phyloP scores from a whole-genome alignment of 768 basidiomycete species.

The Tylopilus sp. region DNA sequence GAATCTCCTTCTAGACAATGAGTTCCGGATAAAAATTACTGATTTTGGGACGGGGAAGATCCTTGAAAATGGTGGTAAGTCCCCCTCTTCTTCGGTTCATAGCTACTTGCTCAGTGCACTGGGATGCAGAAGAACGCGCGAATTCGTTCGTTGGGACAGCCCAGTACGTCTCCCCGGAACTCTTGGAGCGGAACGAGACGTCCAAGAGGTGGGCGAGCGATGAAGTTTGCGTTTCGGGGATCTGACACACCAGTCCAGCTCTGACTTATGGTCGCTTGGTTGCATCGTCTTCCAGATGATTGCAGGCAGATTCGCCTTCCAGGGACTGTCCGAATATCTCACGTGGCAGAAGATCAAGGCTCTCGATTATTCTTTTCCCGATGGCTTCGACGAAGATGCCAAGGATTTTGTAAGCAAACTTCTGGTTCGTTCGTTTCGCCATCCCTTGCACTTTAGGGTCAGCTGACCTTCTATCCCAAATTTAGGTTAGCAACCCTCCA shows the following conservation, averaged over 20 bases:
- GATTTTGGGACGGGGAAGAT: conserved; percentile 95
- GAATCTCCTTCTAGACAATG: conserved; percentile 85
- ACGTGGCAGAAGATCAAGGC: conserved; percentile 94
- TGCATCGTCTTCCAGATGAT: conserved; percentile 95
- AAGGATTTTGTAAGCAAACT: conserved; percentile 76
- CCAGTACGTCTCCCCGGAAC: conserved; percentile 86
- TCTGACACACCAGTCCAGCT: conserved; percentile 42
- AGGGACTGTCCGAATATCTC: conserved; percentile 86
- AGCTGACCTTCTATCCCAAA: conserved; percentile 21
- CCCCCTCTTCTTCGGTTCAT: neutral
- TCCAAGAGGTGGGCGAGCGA: conserved; percentile 60
- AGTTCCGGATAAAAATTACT: conserved; percentile 88
- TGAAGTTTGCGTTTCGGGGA: neutral
- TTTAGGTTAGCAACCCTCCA: conserved; percentile 53
- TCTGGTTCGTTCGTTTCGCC: conserved; percentile 46
- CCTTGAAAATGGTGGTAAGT: conserved; percentile 53
- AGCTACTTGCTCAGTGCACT: conserved; percentile 5
- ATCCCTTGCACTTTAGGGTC: neutral
- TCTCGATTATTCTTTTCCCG: conserved; percentile 83
- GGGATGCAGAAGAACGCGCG: conserved; percentile 45
- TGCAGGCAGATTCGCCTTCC: conserved; percentile 87
- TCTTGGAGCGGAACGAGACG: conserved; percentile 70
- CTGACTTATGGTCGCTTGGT: conserved; percentile 94
- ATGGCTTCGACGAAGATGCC: conserved; percentile 78
- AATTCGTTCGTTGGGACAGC: conserved; percentile 87